These are phyloP conservation scores for Exophiala sp. DNA, from an alignment of 2,329 filamentous ascomycete genomes.

Conservation along the genomic window DNA sequence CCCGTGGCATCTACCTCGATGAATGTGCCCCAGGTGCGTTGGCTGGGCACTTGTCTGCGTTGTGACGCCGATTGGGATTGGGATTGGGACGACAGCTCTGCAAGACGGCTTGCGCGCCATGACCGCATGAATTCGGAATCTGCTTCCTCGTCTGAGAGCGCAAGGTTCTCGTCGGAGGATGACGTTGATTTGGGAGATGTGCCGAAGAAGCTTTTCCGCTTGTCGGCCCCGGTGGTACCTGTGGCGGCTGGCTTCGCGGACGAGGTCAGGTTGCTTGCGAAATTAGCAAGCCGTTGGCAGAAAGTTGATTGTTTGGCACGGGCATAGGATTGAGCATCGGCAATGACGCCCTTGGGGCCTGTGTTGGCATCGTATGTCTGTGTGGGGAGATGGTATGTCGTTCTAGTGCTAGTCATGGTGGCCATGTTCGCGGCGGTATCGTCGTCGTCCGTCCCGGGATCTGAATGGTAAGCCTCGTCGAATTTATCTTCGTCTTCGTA, in stretches of 20 bases:
- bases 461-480: constrained; percentile 24
- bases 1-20: constrained; percentile 84
- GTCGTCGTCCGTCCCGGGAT: constrained; percentile 33
- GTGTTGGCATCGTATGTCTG: constrained; percentile 49
- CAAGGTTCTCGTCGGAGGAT: constrained; percentile 29
- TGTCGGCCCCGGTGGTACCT: constrained; percentile 26
- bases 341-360: constrained; percentile 51
- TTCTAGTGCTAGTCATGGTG: constrained; percentile 34
- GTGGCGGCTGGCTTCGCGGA: constrained; percentile 2
- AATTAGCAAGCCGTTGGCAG: constrained; percentile 38
- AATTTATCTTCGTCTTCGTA: constrained; percentile 22
- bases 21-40: constrained; percentile 72
- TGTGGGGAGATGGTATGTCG: constrained; percentile 43
- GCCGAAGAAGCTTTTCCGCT: constrained; percentile 22
- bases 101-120: constrained; percentile 78
- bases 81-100: constrained; percentile 68
- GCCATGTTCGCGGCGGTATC: constrained; percentile 33
- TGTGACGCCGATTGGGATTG: constrained; percentile 35
- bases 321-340: constrained; percentile 49
- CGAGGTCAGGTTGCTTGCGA: constrained; percentile 18
- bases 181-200: constrained; percentile 20
- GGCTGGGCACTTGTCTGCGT: constrained; percentile 60
- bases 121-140: constrained; percentile 61
- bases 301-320: constrained; percentile 47
- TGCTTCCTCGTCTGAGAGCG: constrained; percentile 30